Evolutionary conservation across 78 protist genomes (phyloP), one percentile per base, ranked within the genome.

Genomic region (Dictyostelium discoideum): DNA sequence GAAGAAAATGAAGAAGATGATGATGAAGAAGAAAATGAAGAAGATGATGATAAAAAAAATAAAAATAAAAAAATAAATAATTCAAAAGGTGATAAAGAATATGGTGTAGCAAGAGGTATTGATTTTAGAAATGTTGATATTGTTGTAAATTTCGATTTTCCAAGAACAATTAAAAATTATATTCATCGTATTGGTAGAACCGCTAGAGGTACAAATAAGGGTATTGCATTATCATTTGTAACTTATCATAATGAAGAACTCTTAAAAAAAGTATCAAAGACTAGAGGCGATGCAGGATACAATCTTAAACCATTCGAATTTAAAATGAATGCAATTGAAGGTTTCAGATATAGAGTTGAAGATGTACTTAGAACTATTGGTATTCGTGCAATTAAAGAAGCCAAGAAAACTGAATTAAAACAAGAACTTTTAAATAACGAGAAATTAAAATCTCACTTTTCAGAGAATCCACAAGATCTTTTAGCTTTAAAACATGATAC

Each of bases 121-220:
- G 99, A 97, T 87, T 96, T 97, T 79, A 84, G 63, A 73, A 94
- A 86, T 60, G 98, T 98, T n/a, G 95, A 87, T 84, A 85, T 90
- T 72, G 98, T 97, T 42, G 80, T 98, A 79, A 97, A 97, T 89
- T 94, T 97, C 76, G 98, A 97, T 92, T 85, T 97, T 57, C 98
- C 99, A 72, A 42, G 85, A 92, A 89, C 93, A 11, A 57, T 89
- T 5, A 95, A 95, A 82, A 86, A 96, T 48, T 97, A 97, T 95
- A 80, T 87, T 29, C 98, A 96, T 79, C 77, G 99, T 29, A 88
- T 93, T 78, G 99, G 99, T 42, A 87, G 99, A 74, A 96, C 98
- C 2, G 98, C 97, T 26, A 96, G 98, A 77, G 98, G 95, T 11
- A 85, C 79, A 8, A 57, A 81, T 26, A 80, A 54, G 42, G 98